Evolutionary conservation across 2,329 filamentous ascomycete species (phyloP).

Genomic region (Paecilomyces sp.): DNA sequence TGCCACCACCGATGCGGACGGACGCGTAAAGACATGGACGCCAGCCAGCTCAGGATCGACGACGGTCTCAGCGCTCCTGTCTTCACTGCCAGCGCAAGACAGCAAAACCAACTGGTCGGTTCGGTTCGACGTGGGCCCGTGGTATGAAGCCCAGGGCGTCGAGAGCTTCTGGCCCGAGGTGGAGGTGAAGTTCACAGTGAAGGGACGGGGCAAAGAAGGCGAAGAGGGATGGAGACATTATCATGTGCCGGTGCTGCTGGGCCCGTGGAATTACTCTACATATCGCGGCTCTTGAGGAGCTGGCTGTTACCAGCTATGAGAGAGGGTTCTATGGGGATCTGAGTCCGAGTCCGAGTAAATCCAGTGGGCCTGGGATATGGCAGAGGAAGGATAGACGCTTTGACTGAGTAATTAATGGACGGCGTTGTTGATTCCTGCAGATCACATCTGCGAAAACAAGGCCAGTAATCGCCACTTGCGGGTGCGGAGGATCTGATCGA

Average conservation of each 20-base stretch:
- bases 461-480: neutral
- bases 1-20: conserved; percentile 39
- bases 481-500: neutral
- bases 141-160: conserved; percentile 41
- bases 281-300: conserved; percentile 40
- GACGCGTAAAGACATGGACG: conserved; percentile 39
- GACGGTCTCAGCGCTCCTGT: conserved; percentile 21
- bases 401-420: neutral
- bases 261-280: conserved; percentile 46
- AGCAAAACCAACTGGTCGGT: conserved; percentile 40
- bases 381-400: neutral
- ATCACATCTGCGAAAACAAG: neutral
- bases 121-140: conserved; percentile 38
- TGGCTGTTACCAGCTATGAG: neutral
- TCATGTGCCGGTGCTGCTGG: conserved; percentile 44
- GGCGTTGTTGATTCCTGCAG: neutral
- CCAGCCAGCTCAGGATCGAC: conserved; percentile 15
- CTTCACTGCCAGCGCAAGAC: conserved; percentile 25
- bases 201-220: conserved; percentile 31
- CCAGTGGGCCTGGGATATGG: neutral
- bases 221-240: conserved; percentile 42
- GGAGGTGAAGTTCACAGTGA: conserved; percentile 44
- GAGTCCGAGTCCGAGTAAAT: neutral
- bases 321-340: neutral
- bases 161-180: conserved; percentile 46